A percentile compares a stretch with the other conserved stretches of the same genome.
These are phyloP conservation scores for Hortaea werneckii DNA, from an alignment of 2,329 filamentous ascomycete species.

Conservation along the genomic window DNA sequence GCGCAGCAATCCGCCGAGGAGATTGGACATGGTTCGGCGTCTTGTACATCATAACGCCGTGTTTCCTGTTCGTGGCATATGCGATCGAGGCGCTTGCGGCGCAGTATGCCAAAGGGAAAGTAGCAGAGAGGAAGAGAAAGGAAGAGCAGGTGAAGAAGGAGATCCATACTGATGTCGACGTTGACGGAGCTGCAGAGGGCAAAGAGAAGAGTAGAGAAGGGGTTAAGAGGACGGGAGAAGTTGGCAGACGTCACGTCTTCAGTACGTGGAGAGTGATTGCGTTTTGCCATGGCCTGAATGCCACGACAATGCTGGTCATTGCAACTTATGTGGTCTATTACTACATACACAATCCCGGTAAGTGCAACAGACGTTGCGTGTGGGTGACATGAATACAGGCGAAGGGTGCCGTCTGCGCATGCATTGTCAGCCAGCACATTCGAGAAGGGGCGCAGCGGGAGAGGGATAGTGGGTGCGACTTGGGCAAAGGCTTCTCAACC, in stretches of 20 bases:
- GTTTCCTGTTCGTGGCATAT: constrained; percentile 82
- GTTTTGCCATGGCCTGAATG: constrained; percentile 67
- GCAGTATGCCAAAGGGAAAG: constrained; percentile 51
- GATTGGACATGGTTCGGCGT: constrained; percentile 30
- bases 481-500: too few relatives aligned
- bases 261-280: constrained; percentile 69
- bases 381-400: too few relatives aligned
- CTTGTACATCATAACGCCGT: constrained; percentile 80
- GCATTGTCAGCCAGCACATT: too few relatives aligned
- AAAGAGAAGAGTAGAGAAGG: constrained; percentile 32
- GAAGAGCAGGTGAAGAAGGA: neutral
- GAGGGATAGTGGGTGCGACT: too few relatives aligned
- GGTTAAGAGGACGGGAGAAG: constrained; percentile 31
- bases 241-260: constrained; percentile 11
- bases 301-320: constrained; percentile 67
- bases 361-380: neutral
- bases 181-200: constrained; percentile 64
- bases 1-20: constrained; percentile 28
- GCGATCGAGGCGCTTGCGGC: constrained; percentile 79
- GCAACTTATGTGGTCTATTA: constrained; percentile 84
- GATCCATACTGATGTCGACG: constrained; percentile 10
- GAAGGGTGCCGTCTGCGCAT: too few relatives aligned
- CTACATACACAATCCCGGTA: constrained; percentile 69
- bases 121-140: constrained; percentile 40
- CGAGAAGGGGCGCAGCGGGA: too few relatives aligned